phyloP scores from a whole-genome alignment of 768 basidiomycete genomes.

The Naganishia onofrii region DNA sequence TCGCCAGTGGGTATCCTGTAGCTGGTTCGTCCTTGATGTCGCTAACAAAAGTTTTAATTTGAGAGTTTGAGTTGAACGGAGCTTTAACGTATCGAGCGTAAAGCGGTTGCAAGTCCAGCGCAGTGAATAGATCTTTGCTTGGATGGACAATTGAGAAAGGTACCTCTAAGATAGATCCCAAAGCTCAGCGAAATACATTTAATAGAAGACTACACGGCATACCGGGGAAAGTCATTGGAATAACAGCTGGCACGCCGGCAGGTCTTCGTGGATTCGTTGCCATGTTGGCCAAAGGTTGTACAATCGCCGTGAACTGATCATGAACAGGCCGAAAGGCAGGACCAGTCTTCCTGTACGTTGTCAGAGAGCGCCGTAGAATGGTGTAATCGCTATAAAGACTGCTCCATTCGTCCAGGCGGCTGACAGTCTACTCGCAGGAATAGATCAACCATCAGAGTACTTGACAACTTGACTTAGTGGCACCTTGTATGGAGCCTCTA shows the following conservation, averaged over 20 bases:
- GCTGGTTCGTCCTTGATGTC: constrained; percentile 2
- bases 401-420: too few species aligned
- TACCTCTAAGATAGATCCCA: constrained; percentile 3
- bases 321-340: not conserved
- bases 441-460: not conserved
- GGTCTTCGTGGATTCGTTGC: not conserved
- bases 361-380: not conserved
- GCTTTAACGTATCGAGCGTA: constrained; percentile 16
- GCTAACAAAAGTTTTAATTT: not conserved
- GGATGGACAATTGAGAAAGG: constrained; percentile 1
- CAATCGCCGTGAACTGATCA: not conserved
- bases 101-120: constrained; percentile 16
- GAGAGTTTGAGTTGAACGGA: not conserved
- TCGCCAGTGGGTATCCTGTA: not conserved
- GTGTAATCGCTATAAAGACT: too few species aligned
- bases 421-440: too few species aligned
- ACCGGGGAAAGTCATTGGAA: constrained; percentile 13
- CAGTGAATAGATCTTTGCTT: constrained; percentile 22
- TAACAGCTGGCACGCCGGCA: constrained; percentile 18
- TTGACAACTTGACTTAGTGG: not conserved
- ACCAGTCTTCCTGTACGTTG: not conserved
- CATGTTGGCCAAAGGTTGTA: not conserved
- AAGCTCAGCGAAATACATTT: not conserved
- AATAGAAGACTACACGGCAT: not conserved
- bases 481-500: too few species aligned